A percentile compares a stretch with the other conserved stretches of the same genome.
Conservation (phyloP, 2,329 filamentous ascomycete species). For the Aureobasidium subglaciale region DNA sequence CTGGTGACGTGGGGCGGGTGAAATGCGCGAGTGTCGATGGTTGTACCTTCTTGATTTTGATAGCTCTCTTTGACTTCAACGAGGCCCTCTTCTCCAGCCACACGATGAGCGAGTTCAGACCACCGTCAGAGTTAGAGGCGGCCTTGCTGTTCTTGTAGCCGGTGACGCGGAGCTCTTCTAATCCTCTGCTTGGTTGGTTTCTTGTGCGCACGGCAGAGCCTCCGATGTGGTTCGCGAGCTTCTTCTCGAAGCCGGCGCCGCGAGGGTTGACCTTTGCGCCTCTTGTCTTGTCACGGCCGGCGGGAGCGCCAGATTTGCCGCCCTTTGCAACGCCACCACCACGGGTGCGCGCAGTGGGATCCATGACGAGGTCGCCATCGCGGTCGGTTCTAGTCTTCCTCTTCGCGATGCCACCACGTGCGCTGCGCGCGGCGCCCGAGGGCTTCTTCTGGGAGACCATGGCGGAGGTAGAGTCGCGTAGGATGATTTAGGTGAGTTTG, state of each 20-base stretch:
- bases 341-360: constrained; percentile 32
- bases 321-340: constrained; percentile 24
- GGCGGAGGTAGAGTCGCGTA: neutral
- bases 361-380: constrained; percentile 58
- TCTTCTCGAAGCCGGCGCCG: constrained; percentile 19
- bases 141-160: constrained; percentile 36
- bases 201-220: constrained; percentile 22
- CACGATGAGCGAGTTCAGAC: constrained; percentile 30
- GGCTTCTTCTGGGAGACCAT: constrained; percentile 13
- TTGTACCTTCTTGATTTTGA: constrained; percentile 34
- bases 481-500: neutral
- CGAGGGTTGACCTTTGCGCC: constrained; percentile 14
- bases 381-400: constrained; percentile 38
- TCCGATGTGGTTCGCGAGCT: constrained; percentile 26
- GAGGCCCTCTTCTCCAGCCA: constrained; percentile 37
- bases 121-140: constrained; percentile 27
- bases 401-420: constrained; percentile 17
- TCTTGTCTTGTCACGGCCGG: constrained; percentile 20
- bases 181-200: constrained; percentile 14
- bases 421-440: constrained; percentile 1
- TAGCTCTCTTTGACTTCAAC: constrained; percentile 25
- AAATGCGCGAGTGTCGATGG: constrained; percentile 13
- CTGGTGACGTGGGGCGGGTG: constrained; percentile 1
- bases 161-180: constrained; percentile 33
- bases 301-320: neutral